phyloP scores from a whole-genome alignment of 2,329 filamentous ascomycete species.

The Cryphonectria radicalis region DNA sequence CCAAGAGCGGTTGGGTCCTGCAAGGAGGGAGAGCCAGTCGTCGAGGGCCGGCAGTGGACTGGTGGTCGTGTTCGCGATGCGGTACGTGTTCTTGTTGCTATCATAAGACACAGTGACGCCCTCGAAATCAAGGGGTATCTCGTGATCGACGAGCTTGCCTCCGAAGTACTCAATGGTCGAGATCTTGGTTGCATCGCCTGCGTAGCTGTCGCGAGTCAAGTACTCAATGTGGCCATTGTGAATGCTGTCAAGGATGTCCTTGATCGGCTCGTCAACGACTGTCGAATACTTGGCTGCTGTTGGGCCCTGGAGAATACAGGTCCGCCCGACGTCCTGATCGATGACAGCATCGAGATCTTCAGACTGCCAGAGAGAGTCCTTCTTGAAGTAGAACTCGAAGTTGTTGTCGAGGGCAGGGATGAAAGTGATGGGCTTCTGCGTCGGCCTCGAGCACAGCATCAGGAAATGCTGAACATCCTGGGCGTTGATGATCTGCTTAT shows the following conservation, averaged over 20 bases:
- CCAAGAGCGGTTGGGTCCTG: conserved; percentile 87
- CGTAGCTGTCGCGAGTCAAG: conserved; percentile 80
- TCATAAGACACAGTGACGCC: conserved; percentile 85
- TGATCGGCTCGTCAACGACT: conserved; percentile 88
- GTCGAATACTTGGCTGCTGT: conserved; percentile 91
- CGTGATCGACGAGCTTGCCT: conserved; percentile 76
- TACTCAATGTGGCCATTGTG: conserved; percentile 85
- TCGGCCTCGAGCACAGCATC: conserved; percentile 85
- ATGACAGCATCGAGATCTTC: conserved; percentile 97
- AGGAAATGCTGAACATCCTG: conserved; percentile 98
- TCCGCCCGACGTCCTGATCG: conserved; percentile 92
- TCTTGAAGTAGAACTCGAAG: conserved; percentile 99
- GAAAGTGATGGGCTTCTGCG: conserved; percentile 96
- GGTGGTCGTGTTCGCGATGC: conserved; percentile 75
- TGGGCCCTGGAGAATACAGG: conserved; percentile 94
- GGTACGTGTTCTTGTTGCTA: conserved; percentile 78
- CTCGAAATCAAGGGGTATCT: conserved; percentile 78
- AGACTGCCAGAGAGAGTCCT: conserved; percentile 98
- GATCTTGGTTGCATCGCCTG: conserved; percentile 71
- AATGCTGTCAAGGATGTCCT: conserved; percentile 90
- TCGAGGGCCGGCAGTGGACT: conserved; percentile 77
- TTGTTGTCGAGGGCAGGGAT: conserved; percentile 94
- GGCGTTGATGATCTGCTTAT: conserved; percentile 92
- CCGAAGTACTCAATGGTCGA: conserved; percentile 95
- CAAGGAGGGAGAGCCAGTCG: conserved; percentile 85